A percentile compares a stretch with the other conserved stretches of the same genome.
Evolutionary conservation across 2,329 filamentous ascomycete genomes (phyloP).

Genomic region (Monosporascus sp.): DNA sequence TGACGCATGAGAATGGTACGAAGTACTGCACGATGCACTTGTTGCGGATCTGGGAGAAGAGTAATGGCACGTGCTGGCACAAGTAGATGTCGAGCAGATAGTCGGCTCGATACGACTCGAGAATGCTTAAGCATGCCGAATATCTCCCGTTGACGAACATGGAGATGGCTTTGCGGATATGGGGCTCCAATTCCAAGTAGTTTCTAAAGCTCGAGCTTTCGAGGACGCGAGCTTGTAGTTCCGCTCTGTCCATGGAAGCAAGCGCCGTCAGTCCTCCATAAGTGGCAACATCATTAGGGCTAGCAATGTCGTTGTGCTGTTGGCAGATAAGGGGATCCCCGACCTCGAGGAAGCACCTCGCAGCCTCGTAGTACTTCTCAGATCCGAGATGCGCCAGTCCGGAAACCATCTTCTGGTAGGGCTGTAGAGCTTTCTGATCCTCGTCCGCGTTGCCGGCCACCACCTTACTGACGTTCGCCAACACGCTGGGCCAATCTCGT

Average conservation of each 20-base stretch:
- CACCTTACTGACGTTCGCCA: conserved; percentile 60
- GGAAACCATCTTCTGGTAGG: conserved; percentile 48
- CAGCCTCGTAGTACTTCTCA: conserved; percentile 55
- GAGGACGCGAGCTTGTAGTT: conserved; percentile 70
- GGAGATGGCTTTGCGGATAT: conserved; percentile 84
- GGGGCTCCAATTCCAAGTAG: conserved; percentile 88
- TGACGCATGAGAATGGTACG: conserved; percentile 82
- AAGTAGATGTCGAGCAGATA: conserved; percentile 90
- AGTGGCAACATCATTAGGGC: conserved; percentile 81
- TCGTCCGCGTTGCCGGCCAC: conserved; percentile 42
- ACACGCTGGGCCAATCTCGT: conserved; percentile 68
- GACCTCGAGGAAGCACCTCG: conserved; percentile 62
- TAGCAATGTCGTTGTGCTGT: conserved; percentile 66
- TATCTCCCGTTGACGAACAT: conserved; percentile 91
- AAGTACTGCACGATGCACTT: conserved; percentile 96
- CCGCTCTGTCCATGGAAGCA: conserved; percentile 77
- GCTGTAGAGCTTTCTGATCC: conserved; percentile 41
- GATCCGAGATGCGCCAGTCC: conserved; percentile 46
- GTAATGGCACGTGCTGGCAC: conserved; percentile 61
- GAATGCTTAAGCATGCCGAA: conserved; percentile 72
- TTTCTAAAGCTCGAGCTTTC: conserved; percentile 76
- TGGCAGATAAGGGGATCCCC: conserved; percentile 46
- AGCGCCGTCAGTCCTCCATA: conserved; percentile 89
- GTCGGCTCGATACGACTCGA: conserved; percentile 76
- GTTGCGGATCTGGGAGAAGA: conserved; percentile 73